Evolutionary conservation across 1,284 basidiomycete species (phyloP), one percentile per base, ranked within the genome.

Genomic region (Trichosporon coremiiforme): DNA sequence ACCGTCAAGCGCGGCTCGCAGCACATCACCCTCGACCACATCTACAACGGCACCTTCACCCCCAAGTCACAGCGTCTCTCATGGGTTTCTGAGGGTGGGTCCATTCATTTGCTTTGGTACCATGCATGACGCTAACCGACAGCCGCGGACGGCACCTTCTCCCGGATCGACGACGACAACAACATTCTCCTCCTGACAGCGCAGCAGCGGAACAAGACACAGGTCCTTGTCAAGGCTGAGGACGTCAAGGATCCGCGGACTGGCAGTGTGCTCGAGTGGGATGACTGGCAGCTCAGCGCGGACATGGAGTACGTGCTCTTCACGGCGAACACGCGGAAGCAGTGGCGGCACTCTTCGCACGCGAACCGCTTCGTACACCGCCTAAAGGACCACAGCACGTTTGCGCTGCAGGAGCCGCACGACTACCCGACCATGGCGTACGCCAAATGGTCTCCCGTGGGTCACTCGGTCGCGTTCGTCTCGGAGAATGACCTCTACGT

Each of bases 91-190:
- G 93, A 95, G 87, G 94, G 94, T 92, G 71, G 36, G 87, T 75
- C 36, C 12, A 9, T 29, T n/a, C 13, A 20, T 10, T 22, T 41
- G 41, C 15, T 22, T 50, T 41, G 38, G 6, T 2, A 41, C 38
- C 12, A 45, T 45, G 41, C 41, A 45, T 45, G 41, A 10, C 13
- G 29, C 66, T 67, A 67, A 64, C 53, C 13, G 57, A 73, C 76
- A 92, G 93, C 93, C 72, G 92, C 91, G 2, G 95, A 98, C 80
- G 95, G 95, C 1, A 92, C 95, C 0, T 96, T 90, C 82, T 92
- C 91, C 0, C 86, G 88, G 4, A 80, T 78, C 20, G 76, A 85
- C 33, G 84, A 88, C 57, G 84, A 87, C 31, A 88, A 87, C 13
- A 86, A 86, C 67, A 92, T 97, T 78, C 85, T 88, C 53, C 87